Conservation (phyloP, 495 filamentous ascomycete genomes). For the Daldinia grandis region DNA sequence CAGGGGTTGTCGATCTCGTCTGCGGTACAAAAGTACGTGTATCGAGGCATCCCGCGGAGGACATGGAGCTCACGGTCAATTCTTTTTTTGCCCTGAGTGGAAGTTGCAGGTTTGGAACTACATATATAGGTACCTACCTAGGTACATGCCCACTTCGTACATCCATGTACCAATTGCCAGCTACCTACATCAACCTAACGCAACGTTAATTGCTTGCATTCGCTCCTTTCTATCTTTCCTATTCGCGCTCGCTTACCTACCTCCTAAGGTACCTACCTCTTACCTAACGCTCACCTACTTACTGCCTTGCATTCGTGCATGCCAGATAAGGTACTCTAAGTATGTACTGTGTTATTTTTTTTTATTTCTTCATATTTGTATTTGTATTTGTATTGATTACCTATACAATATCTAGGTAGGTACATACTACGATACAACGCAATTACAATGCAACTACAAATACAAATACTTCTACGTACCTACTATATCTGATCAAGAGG, state of each 20-base stretch:
- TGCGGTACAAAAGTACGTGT: slow-evolving; percentile 39
- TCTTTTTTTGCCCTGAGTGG: slow-evolving; percentile 14
- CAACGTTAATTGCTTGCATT: slow-evolving; percentile 38
- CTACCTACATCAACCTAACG: slow-evolving; percentile 1
- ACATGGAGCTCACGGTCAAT: slow-evolving; percentile 7
- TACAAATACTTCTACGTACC: neutral
- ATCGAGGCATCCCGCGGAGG: slow-evolving; percentile 38
- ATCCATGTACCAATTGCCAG: slow-evolving; percentile 13
- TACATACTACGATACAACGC: neutral
- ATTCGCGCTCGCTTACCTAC: slow-evolving; percentile 10
- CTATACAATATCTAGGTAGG: neutral
- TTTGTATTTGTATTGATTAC: neutral
- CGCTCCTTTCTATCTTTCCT: slow-evolving; percentile 21
- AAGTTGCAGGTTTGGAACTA: neutral
- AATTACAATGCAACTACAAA: neutral
- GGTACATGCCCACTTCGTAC: neutral
- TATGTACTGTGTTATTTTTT: slow-evolving; percentile 5
- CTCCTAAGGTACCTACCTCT: slow-evolving; percentile 6
- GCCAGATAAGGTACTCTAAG: slow-evolving; percentile 32
- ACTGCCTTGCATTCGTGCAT: slow-evolving; percentile 33
- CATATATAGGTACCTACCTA: no score
- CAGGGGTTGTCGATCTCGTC: slow-evolving; percentile 45
- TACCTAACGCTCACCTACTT: slow-evolving; percentile 1
- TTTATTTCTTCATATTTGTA: neutral
- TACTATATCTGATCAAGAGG: slow-evolving; percentile 18